Evolutionary conservation across 805 yeast genomes (phyloP), one percentile per base, ranked within the genome.

Genomic region (Hanseniaspora mollemarum): DNA sequence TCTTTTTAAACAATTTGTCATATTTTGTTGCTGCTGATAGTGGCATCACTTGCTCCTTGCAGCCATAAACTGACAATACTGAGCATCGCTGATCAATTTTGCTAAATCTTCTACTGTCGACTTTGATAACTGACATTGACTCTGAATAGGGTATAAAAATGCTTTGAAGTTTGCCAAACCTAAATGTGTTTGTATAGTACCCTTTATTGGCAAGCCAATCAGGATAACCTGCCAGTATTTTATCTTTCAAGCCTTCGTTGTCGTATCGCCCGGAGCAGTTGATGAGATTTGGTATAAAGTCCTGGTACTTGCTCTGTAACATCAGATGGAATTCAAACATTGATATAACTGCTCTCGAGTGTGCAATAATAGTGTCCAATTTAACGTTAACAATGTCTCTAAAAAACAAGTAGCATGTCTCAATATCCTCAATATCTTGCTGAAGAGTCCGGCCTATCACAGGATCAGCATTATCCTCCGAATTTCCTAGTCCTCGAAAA

Each of bases 401-500:
- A 13, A 53, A 51, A 21, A 70, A 55, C 50, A 60, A 66, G 40
- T 68, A 64, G 13, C 76, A 72, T 0, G 69, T 59, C 22, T 74
- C 77, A 38, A 86, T 67, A 62, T 88, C 96, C 41, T 75, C 79
- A 2, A 79, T 55, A 63, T 88, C 96, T 53, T 77, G 80, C 0
- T 60, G 64, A 3, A 87, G 60, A 0, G 73, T 66, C 48, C 96
- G 70, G 0, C 88, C 90, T 1, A 46, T 43, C 1, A 33, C 46
- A 0, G 53, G 53, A 33, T 60, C 62, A 12, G 49, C 53, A 52
- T 61, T 61, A 2, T 55, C 79, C 22, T 75, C 81, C 2, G 94
- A 84, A 52, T 75, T 77, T 1, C 96, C 97, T 63, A 92, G 81
- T 6, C 82, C 83, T 51, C 96, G 71, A 59, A 88, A 87, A 64